These are phyloP conservation scores for Boletus huronensis DNA, from an alignment of 768 basidiomycete genomes.

Conservation along the genomic window DNA sequence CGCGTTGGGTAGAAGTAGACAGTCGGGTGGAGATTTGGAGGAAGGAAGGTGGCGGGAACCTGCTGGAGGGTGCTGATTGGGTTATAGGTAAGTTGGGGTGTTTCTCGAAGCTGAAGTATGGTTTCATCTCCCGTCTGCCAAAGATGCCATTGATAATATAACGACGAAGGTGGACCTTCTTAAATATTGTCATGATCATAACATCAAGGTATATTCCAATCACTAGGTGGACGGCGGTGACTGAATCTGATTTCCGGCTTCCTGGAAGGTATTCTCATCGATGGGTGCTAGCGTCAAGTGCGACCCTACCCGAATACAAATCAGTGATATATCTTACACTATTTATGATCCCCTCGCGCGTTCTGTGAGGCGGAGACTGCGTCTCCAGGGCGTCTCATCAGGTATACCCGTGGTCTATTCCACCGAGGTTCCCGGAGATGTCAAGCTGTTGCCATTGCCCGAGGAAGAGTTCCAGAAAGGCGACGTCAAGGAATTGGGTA, in stretches of 20 bases:
- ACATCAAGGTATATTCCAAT: constrained; percentile 60
- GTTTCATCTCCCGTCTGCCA: constrained; percentile 6
- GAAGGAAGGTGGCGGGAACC: constrained; percentile 67
- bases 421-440: constrained; percentile 86
- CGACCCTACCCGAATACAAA: constrained; percentile 94
- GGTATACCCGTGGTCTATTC: constrained; percentile 92
- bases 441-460: constrained; percentile 84
- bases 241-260: neutral
- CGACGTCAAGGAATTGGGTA: constrained; percentile 80
- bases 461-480: constrained; percentile 93
- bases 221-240: neutral
- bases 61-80: constrained; percentile 88
- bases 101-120: neutral
- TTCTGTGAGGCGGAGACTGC: constrained; percentile 76
- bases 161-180: constrained; percentile 94
- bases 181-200: constrained; percentile 76
- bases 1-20: constrained; percentile 88
- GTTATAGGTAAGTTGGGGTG: constrained; percentile 66
- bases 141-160: constrained; percentile 97
- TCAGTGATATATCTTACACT: constrained; percentile 89
- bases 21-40: constrained; percentile 81
- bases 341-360: constrained; percentile 95
- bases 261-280: constrained; percentile 89
- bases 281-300: constrained; percentile 96
- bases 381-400: constrained; percentile 53